Evolutionary conservation across 768 basidiomycete species (phyloP).

Genomic region (Amanita jacksonii): DNA sequence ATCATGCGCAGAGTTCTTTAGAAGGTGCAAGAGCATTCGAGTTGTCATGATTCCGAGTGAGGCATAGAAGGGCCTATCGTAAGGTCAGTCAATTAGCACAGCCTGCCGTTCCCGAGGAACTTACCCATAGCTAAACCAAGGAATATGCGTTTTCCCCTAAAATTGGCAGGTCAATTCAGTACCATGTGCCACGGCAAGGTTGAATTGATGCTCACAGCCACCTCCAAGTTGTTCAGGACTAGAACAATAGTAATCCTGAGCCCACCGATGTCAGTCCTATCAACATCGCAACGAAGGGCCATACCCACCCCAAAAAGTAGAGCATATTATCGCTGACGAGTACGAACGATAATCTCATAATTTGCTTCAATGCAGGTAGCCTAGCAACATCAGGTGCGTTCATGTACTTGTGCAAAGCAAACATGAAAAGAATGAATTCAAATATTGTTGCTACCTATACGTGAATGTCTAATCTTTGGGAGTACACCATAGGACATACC

Average conservation of each 20-base stretch:
- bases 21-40: constrained; percentile 36
- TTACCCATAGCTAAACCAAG: constrained; percentile 40
- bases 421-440: constrained; percentile 32
- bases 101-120: neutral
- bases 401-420: constrained; percentile 27
- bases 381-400: constrained; percentile 14
- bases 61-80: constrained; percentile 35
- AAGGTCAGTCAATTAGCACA: neutral
- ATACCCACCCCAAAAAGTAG: constrained; percentile 32
- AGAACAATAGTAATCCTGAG: constrained; percentile 28
- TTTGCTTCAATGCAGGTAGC: constrained; percentile 14
- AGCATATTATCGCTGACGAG: constrained; percentile 34
- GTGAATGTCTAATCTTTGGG: neutral
- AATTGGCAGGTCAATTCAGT: neutral
- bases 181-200: neutral
- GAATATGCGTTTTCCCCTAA: constrained; percentile 33
- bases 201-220: constrained; percentile 19
- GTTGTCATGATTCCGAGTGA: constrained; percentile 36
- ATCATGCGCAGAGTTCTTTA: constrained; percentile 21
- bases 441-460: constrained; percentile 25
- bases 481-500: constrained; percentile 16
- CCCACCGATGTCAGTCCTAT: neutral
- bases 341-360: constrained; percentile 22
- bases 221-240: constrained; percentile 39
- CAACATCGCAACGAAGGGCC: neutral